Evolutionary conservation across 176 grass and related monocot genomes (phyloP).

Genomic region (Oryza meyeriana): DNA sequence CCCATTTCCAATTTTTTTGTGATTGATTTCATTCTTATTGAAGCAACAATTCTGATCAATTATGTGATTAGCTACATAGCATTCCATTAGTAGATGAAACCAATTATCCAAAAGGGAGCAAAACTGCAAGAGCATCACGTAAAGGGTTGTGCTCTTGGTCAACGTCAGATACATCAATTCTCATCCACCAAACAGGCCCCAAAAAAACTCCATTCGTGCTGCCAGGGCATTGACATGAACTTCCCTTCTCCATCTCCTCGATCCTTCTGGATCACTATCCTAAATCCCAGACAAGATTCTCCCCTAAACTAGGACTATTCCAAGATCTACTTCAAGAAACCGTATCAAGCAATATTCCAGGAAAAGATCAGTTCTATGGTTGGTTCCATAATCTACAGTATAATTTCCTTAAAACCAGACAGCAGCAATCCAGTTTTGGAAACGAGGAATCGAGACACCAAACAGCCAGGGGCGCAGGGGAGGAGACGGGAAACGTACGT

Average conservation of each 20-base stretch:
- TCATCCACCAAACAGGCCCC: background rate
- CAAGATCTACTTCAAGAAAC: constrained; percentile 20
- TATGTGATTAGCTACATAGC: background rate
- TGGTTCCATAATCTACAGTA: background rate
- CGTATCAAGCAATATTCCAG: background rate
- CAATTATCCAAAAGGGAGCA: constrained; percentile 1
- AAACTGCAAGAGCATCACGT: background rate
- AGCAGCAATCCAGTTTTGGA: background rate
- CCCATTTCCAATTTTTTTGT: background rate
- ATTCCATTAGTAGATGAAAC: background rate
- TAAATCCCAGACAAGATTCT: background rate
- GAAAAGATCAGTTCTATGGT: background rate
- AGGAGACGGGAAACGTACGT: constrained; percentile 42
- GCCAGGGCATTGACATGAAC: background rate
- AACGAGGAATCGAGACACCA: background rate
- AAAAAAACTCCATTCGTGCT: background rate
- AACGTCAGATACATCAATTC: background rate
- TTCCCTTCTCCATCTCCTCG: background rate
- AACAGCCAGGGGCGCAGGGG: background rate
- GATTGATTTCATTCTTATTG: background rate
- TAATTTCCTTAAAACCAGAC: background rate
- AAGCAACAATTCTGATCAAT: background rate
- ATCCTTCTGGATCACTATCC: background rate
- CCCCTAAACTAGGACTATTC: background rate
- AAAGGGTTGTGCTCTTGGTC: background rate